These are phyloP conservation scores for Protomyces lactucae-debilis DNA, from an alignment of 1,139 yeast genomes.

Conservation along the genomic window DNA sequence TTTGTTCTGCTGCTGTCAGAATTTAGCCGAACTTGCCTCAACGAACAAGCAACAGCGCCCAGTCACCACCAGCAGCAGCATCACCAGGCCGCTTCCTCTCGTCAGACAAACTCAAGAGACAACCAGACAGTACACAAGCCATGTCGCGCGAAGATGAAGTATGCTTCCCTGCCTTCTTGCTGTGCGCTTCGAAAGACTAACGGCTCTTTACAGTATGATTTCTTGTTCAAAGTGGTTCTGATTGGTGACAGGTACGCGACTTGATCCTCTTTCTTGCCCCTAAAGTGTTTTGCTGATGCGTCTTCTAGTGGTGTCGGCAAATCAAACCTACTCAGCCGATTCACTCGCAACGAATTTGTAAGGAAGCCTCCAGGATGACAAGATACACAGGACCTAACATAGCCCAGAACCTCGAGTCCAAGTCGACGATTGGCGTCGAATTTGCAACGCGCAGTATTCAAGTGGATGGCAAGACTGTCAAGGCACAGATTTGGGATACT, in stretches of 20 bases:
- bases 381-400: background rate
- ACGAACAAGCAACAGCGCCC: too few species aligned
- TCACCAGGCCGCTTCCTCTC: too few species aligned
- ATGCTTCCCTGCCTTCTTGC: background rate
- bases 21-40: too few species aligned
- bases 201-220: constrained; percentile 25
- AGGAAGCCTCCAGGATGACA: background rate
- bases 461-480: constrained; percentile 89
- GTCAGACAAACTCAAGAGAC: background rate
- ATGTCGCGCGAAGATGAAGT: constrained; percentile 27
- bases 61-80: too few species aligned
- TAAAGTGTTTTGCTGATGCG: background rate
- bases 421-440: constrained; percentile 96
- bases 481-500: constrained; percentile 99
- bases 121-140: background rate
- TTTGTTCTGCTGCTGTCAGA: too few species aligned
- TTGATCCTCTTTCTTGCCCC: background rate
- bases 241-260: constrained; percentile 61
- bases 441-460: constrained; percentile 95
- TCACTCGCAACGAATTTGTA: constrained; percentile 84
- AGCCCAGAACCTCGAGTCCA: constrained; percentile 67
- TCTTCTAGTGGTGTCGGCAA: constrained; percentile 71
- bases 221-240: constrained; percentile 55
- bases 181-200: background rate
- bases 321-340: constrained; percentile 85